A percentile compares a stretch with the other conserved stretches of the same genome.
Conservation (phyloP, 768 basidiomycete species). For the Epithele typhae region DNA sequence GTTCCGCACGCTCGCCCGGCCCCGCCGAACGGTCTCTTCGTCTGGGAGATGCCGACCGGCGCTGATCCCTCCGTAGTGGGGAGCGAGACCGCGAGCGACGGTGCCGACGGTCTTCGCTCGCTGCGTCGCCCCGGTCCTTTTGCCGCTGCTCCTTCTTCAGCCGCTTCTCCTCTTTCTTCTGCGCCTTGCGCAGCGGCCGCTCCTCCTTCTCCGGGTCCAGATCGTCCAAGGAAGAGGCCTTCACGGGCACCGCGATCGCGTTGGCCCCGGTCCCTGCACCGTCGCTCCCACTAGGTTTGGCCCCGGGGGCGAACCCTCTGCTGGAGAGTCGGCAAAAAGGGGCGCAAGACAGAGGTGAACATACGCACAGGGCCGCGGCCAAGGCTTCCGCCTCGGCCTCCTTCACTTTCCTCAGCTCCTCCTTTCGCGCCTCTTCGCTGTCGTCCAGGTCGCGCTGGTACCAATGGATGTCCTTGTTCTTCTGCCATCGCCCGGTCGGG, state of each 20-base stretch:
- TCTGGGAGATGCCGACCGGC: not conserved
- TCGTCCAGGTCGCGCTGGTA: conserved; percentile 63
- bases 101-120: conserved; percentile 10
- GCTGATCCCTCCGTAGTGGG: conserved; percentile 19
- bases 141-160: conserved; percentile 48
- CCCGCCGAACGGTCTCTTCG: conserved; percentile 7
- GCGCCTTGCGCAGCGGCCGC: conserved; percentile 35
- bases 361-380: conserved; percentile 66
- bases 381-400: conserved; percentile 89
- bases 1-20: conserved; percentile 7
- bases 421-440: conserved; percentile 45
- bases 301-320: conserved; percentile 66
- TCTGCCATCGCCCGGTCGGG: conserved; percentile 95
- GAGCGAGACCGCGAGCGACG: conserved; percentile 31
- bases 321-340: not conserved
- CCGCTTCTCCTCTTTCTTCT: conserved; percentile 53
- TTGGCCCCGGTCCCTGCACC: conserved; percentile 24
- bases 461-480: conserved; percentile 97
- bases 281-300: conserved; percentile 8
- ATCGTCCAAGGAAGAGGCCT: conserved; percentile 6
- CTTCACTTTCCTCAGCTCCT: conserved; percentile 80
- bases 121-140: conserved; percentile 5
- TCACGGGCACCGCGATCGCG: conserved; percentile 23
- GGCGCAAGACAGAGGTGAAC: not conserved
- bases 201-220: conserved; percentile 30